Evolutionary conservation across 2,329 filamentous ascomycete species (phyloP).

Genomic region (Monosporascus sp.): DNA sequence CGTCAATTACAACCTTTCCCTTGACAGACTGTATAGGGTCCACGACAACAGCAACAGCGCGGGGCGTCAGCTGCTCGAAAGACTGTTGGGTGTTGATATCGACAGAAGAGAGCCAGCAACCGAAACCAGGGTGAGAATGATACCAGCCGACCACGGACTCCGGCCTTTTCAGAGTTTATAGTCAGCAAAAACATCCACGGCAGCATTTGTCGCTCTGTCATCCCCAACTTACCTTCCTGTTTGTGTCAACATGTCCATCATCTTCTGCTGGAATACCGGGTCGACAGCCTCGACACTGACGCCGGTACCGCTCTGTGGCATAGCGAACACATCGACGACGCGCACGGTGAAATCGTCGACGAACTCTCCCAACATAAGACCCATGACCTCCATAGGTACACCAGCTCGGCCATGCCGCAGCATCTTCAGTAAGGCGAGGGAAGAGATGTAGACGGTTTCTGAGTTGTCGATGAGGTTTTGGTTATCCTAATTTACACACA

Average conservation of each 20-base stretch:
- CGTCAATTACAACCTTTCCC: conserved; percentile 98
- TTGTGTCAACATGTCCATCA: conserved; percentile 99
- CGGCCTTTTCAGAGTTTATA: conserved; percentile 51
- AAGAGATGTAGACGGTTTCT: conserved; percentile 98
- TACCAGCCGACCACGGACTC: conserved; percentile 99
- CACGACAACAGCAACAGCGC: conserved; percentile 94
- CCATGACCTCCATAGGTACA: conserved; percentile 99
- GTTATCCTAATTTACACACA: conserved; percentile 60
- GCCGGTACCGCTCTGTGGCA: conserved; percentile 97
- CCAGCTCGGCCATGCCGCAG: conserved; percentile 93
- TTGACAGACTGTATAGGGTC: conserved; percentile 99
- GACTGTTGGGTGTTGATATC: conserved; percentile 99
- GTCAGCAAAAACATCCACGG: neutral
- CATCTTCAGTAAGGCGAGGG: conserved; percentile 96
- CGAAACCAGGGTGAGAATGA: conserved; percentile 97
- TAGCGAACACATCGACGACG: conserved; percentile 97
- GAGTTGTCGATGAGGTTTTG: conserved; percentile 94
- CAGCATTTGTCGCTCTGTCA: neutral
- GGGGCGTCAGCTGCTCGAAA: conserved; percentile 97
- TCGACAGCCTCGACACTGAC: conserved; percentile 98
- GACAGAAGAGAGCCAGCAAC: conserved; percentile 97
- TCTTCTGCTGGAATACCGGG: conserved; percentile 98
- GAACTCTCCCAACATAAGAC: conserved; percentile 96
- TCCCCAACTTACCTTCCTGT: conserved; percentile 69
- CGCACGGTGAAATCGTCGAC: conserved; percentile 98